Percentiles rank a stretch among this genome's conserved stretches.
phyloP scores from a whole-genome alignment of 2,329 filamentous ascomycete species.

The Pseudogymnoascus sp. region DNA sequence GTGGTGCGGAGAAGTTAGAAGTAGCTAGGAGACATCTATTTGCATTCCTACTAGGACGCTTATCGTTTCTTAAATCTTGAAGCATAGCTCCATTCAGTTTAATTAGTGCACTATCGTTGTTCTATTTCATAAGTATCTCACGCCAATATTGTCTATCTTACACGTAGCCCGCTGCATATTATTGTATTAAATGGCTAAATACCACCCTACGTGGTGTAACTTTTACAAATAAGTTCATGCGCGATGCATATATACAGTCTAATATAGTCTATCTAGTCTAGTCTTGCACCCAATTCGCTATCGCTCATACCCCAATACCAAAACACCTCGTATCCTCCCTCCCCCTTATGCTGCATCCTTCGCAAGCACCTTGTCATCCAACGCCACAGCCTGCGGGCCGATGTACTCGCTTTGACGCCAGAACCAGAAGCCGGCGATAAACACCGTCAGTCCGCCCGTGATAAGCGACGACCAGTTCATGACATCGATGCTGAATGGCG shows the following conservation, averaged over 20 bases:
- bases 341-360: slow-evolving; percentile 4
- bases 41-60: too few relatives aligned
- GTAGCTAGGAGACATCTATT: not conserved
- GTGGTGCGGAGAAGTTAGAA: not conserved
- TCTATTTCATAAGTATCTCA: not conserved
- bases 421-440: slow-evolving; percentile 35
- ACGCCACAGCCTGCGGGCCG: slow-evolving; percentile 19
- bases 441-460: slow-evolving; percentile 33
- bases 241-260: not conserved
- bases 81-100: not conserved
- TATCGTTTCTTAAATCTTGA: not conserved
- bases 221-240: not conserved
- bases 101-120: not conserved
- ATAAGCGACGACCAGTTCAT: slow-evolving; percentile 47
- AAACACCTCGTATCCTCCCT: too few relatives aligned
- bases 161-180: not conserved
- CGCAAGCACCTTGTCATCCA: slow-evolving; percentile 10
- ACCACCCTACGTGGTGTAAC: not conserved
- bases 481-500: slow-evolving; percentile 36
- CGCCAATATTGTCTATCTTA: not conserved
- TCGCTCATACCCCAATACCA: not conserved
- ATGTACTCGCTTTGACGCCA: slow-evolving; percentile 23
- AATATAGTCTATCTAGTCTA: not conserved
- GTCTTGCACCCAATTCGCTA: not conserved
- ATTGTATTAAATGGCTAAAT: not conserved